These are phyloP conservation scores for Porphyra umbilicalis DNA, from an alignment of 31 red algal species.

Conservation along the genomic window DNA sequence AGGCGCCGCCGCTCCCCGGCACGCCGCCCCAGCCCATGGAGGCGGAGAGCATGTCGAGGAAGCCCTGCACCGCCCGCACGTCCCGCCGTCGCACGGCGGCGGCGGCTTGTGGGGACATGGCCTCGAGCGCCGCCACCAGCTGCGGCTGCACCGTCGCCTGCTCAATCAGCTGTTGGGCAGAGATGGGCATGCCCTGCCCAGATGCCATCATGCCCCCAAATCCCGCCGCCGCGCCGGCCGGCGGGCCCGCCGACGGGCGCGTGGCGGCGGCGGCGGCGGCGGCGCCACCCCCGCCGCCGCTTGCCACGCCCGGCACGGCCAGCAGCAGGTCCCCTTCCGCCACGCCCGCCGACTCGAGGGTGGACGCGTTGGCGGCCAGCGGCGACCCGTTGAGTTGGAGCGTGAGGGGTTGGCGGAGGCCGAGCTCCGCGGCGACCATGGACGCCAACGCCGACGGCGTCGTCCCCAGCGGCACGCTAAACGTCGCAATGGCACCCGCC, in stretches of 20 bases:
- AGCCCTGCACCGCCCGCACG: background rate
- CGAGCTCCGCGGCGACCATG: background rate
- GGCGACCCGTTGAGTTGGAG: background rate
- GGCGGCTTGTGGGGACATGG: background rate
- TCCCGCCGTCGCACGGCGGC: background rate
- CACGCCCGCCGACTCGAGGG: slow-evolving; percentile 1
- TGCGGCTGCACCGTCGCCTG: background rate
- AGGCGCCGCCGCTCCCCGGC: background rate
- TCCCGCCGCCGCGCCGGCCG: background rate
- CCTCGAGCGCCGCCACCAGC: background rate
- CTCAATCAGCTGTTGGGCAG: background rate
- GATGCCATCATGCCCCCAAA: background rate
- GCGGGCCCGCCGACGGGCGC: background rate
- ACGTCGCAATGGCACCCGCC: background rate
- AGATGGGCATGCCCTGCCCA: background rate
- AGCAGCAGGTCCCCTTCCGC: background rate
- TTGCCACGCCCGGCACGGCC: background rate
- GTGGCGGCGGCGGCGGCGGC: background rate
- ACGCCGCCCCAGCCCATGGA: background rate
- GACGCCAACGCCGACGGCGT: background rate
- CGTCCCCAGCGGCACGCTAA: background rate
- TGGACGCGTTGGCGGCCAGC: background rate
- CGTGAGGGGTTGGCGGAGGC: background rate
- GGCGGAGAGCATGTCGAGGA: background rate
- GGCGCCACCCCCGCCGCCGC: background rate